These are phyloP conservation scores for Debaryomyces prosopidis DNA, from an alignment of 805 yeast species.

Conservation along the genomic window DNA sequence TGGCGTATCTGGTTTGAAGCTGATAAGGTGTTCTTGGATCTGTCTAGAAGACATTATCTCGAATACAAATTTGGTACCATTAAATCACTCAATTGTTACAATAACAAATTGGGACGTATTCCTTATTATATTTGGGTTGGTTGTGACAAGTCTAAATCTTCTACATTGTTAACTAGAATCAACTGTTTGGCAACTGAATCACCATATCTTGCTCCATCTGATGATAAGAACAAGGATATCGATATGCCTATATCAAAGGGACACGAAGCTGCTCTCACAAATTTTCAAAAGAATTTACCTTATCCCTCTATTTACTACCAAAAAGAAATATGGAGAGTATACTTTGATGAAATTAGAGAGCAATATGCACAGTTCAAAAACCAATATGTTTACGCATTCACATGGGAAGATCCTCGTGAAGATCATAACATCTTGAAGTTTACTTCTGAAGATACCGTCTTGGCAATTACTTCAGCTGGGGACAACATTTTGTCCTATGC, in stretches of 20 bases:
- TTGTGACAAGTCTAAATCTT: conserved; percentile 40
- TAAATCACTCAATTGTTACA: conserved; percentile 69
- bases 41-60: conserved; percentile 78
- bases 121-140: conserved; percentile 88
- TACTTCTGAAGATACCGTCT: conserved; percentile 63
- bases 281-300: conserved; percentile 65
- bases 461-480: conserved; percentile 86
- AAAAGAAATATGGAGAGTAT: conserved; percentile 74
- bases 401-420: conserved; percentile 90
- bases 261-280: conserved; percentile 70
- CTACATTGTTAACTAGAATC: conserved; percentile 56
- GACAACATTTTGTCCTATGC: conserved; percentile 80
- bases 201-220: conserved; percentile 70
- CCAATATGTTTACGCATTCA: conserved; percentile 83
- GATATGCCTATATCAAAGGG: conserved; percentile 56
- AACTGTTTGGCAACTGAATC: conserved; percentile 79
- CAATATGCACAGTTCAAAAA: conserved; percentile 70
- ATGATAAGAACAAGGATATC: conserved; percentile 17
- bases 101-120: conserved; percentile 65
- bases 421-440: conserved; percentile 68
- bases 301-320: conserved; percentile 82
- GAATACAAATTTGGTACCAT: conserved; percentile 83
- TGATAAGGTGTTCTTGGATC: conserved; percentile 76
- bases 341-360: conserved; percentile 70
- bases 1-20: conserved; percentile 90